These are phyloP conservation scores for Pyrenophora tritici-repentis DNA, from an alignment of 2,329 filamentous ascomycete species.

Conservation along the genomic window DNA sequence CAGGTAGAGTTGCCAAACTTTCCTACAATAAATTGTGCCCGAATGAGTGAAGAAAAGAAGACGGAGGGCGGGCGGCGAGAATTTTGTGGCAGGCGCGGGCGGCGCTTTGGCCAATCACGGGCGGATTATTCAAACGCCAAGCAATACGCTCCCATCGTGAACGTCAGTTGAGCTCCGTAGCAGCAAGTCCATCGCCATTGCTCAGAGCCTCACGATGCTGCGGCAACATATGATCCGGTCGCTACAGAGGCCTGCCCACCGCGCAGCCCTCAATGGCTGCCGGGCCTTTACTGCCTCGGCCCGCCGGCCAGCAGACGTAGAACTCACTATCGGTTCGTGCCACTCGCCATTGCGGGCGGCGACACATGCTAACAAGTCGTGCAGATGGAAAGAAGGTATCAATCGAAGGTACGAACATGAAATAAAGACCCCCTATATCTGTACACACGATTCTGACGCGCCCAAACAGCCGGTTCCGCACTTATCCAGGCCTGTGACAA, in stretches of 20 bases:
- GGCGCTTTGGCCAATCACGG: conserved; percentile 42
- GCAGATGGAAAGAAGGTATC: conserved; percentile 97
- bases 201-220: conserved; percentile 57
- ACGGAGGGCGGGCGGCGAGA: conserved; percentile 18
- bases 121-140: conserved; percentile 28
- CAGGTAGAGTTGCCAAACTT: conserved; percentile 54
- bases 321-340: conserved; percentile 87
- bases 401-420: conserved; percentile 75
- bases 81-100: conserved; percentile 32
- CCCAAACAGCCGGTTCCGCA: conserved; percentile 79
- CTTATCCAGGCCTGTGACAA: conserved; percentile 99
- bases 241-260: conserved; percentile 61
- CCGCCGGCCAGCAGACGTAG: conserved; percentile 84
- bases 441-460: conserved; percentile 33
- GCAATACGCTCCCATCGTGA: conserved; percentile 22
- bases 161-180: conserved; percentile 34
- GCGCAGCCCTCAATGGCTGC: conserved; percentile 62
- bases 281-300: conserved; percentile 82
- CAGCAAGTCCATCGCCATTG: conserved; percentile 36
- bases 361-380: conserved; percentile 43
- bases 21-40: conserved; percentile 72
- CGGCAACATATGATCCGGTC: conserved; percentile 68
- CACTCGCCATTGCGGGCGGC: conserved; percentile 27
- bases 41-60: conserved; percentile 59
- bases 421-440: conserved; percentile 13